These are phyloP conservation scores for Pseudocercospora musae DNA, from an alignment of 2,329 filamentous ascomycete genomes.

Conservation along the genomic window DNA sequence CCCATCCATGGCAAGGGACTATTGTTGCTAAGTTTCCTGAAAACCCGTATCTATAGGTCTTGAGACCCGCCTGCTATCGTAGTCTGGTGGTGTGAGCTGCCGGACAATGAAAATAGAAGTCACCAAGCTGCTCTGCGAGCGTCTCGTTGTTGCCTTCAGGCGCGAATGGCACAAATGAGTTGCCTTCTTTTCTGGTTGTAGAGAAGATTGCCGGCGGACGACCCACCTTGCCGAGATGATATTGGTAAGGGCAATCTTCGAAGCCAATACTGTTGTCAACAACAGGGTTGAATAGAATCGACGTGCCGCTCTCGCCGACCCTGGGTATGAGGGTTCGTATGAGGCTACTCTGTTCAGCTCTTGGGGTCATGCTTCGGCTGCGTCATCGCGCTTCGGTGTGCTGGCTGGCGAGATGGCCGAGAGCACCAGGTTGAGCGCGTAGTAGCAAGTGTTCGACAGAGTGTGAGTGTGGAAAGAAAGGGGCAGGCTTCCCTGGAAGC, in stretches of 20 bases:
- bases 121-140: background rate
- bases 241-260: constrained; percentile 20
- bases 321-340: background rate
- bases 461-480: background rate
- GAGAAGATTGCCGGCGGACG: constrained; percentile 23
- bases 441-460: background rate
- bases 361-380: background rate
- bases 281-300: constrained; percentile 29
- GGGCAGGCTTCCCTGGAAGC: background rate
- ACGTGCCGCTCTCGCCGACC: background rate
- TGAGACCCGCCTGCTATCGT: background rate
- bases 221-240: constrained; percentile 33
- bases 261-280: constrained; percentile 28
- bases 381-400: background rate
- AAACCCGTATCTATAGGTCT: constrained; percentile 6
- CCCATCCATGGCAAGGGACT: background rate
- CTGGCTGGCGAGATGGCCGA: background rate
- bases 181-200: constrained; percentile 1
- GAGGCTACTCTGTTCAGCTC: background rate
- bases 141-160: constrained; percentile 1
- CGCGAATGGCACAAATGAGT: background rate
- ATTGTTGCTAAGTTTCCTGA: constrained; percentile 5
- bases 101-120: constrained; percentile 1
- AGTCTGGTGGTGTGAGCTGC: background rate
- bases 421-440: background rate